phyloP scores from a whole-genome alignment of 1,139 yeast genomes.

The Candida neerlandica region DNA sequence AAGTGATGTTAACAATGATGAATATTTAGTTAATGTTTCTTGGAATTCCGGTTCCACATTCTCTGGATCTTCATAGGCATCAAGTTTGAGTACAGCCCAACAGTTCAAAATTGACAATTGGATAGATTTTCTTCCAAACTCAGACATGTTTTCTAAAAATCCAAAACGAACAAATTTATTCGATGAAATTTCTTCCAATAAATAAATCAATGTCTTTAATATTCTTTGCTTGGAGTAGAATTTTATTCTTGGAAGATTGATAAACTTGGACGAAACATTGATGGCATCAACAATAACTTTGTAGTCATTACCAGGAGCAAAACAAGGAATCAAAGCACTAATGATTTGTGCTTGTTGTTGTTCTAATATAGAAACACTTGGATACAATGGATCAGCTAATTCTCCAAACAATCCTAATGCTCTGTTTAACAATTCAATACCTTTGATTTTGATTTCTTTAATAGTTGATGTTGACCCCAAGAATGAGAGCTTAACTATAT shows the following conservation, averaged over 20 bases:
- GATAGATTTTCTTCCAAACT: constrained; percentile 62
- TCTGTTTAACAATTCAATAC: constrained; percentile 60
- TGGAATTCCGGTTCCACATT: constrained; percentile 37
- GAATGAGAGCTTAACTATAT: constrained; percentile 79
- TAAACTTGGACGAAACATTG: constrained; percentile 75
- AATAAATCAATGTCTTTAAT: constrained; percentile 62
- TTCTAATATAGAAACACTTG: constrained; percentile 72
- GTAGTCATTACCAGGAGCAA: constrained; percentile 71
- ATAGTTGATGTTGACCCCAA: constrained; percentile 79
- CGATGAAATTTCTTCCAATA: constrained; percentile 64
- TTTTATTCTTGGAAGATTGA: constrained; percentile 51
- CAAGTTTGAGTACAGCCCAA: constrained; percentile 81
- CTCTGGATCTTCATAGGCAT: constrained; percentile 36
- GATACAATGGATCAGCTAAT: constrained; percentile 72
- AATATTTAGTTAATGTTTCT: constrained; percentile 59
- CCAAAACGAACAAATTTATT: constrained; percentile 46
- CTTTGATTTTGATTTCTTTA: constrained; percentile 60
- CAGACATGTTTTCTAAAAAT: constrained; percentile 47
- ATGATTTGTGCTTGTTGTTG: constrained; percentile 95
- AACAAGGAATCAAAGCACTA: constrained; percentile 90
- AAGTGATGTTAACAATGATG: constrained; percentile 63
- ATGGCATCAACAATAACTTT: constrained; percentile 78
- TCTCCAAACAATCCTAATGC: constrained; percentile 53
- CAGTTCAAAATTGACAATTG: constrained; percentile 76
- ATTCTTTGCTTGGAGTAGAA: constrained; percentile 62